Percentiles rank a stretch among this genome's conserved stretches.
Evolutionary conservation across 495 filamentous ascomycete genomes (phyloP).

Genomic region (Podospora comata): DNA sequence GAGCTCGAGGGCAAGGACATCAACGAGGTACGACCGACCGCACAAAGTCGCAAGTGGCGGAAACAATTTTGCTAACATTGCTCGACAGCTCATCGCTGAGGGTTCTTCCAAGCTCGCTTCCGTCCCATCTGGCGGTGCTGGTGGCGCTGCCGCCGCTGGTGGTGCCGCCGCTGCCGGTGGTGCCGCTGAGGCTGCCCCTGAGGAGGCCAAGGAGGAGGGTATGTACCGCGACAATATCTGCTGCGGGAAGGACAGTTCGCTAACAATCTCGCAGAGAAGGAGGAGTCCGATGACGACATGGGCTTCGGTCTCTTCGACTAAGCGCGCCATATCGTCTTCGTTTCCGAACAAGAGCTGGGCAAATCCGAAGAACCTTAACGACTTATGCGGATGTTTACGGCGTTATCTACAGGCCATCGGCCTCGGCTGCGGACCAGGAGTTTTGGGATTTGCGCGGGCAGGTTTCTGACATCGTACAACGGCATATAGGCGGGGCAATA

Average conservation of each 20-base stretch:
- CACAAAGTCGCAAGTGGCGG: not conserved
- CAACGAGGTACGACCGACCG: constrained; percentile 67
- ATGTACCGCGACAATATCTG: constrained; percentile 19
- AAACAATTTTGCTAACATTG: constrained; percentile 26
- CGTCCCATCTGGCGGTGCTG: constrained; percentile 88
- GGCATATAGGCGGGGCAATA: constrained; percentile 29
- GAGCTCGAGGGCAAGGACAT: constrained; percentile 98
- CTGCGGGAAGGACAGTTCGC: constrained; percentile 18
- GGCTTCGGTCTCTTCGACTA: constrained; percentile 99
- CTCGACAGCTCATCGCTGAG: constrained; percentile 78
- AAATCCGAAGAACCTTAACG: constrained; percentile 26
- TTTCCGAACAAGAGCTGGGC: constrained; percentile 18
- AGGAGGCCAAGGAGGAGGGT: constrained; percentile 74
- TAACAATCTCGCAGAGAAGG: constrained; percentile 48
- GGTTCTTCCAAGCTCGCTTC: constrained; percentile 93
- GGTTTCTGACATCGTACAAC: constrained; percentile 13
- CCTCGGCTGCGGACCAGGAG: constrained; percentile 22
- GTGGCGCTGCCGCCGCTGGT: constrained; percentile 61
- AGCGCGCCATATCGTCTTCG: constrained; percentile 27
- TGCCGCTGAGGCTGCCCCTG: constrained; percentile 65
- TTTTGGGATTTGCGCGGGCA: constrained; percentile 17
- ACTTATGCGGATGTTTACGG: constrained; percentile 20
- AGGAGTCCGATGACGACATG: constrained; percentile 99
- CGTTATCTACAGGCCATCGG: constrained; percentile 14
- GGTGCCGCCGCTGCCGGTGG: constrained; percentile 63